Evolutionary conservation across 2,329 filamentous ascomycete species (phyloP), one percentile per base, ranked within the genome.

Genomic region (Amphichorda felina): DNA sequence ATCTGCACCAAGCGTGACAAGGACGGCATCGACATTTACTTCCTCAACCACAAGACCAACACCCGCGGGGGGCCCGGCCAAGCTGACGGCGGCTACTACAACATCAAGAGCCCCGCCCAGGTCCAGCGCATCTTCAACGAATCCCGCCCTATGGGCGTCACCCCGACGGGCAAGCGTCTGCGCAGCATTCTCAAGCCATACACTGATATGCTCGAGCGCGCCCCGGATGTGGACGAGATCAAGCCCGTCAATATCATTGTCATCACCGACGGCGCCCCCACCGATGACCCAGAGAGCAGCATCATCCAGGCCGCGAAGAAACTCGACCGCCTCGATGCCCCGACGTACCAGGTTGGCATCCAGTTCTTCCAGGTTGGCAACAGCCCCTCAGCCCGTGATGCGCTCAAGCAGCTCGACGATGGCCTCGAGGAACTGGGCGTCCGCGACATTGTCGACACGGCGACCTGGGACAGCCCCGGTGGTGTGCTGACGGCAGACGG

Each of bases 291-390:
- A 0, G 82, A 88, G 54, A 66, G 65, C 7, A 66, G 78, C 18
- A 75, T 96, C 33, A 63, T 84, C 28, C 55, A 59, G 4, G 66
- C 73, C 1, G 89, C 87, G 1, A 69, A 68, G 54, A 77, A 74
- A 49, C 71, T 96, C 22, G 81, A 91, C 49, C 57, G 57, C 35
- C 54, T 82, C 7, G 68, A 78, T 8, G 86, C 86, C 0, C 75
- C 80, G 4, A 69, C 78, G 1, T 82, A 82, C 66, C 91, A 96
- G 61, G 66, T 95, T 8, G 89, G 89, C 24, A 75, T 96, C 38
- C 89, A 96, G 55, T 96, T 96, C 63, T 94, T 96, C 65, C 89
- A 95, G 59, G 82, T 96, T 30, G 89, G 91, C 38, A 68, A 72
- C 34, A 84, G 94, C 45, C 50, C 60, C 1, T 62, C 57, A 1